Percentiles rank a stretch among this genome's conserved stretches.
phyloP scores from a whole-genome alignment of 352 stramenopile genomes.

The Globisporangium iwayamae region DNA sequence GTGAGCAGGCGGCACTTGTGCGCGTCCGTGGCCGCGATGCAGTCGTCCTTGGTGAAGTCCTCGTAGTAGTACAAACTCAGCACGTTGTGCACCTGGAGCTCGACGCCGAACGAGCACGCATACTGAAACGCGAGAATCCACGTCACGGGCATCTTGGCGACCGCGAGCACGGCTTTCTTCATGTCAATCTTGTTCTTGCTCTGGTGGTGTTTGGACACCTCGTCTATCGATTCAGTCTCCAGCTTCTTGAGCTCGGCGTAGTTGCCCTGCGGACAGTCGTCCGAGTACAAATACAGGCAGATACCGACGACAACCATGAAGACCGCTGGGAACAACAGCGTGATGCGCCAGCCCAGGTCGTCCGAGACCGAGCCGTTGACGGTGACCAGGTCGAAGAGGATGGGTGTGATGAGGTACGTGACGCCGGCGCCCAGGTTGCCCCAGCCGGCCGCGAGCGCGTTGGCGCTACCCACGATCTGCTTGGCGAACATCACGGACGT shows the following conservation, averaged over 20 bases:
- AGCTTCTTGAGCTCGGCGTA: slow-evolving; percentile 63
- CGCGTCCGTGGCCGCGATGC: slow-evolving; percentile 22
- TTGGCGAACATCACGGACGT: slow-evolving; percentile 91
- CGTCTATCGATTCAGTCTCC: neutral
- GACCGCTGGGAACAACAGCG: slow-evolving; percentile 84
- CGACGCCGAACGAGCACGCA: slow-evolving; percentile 91
- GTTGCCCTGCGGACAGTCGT: slow-evolving; percentile 92
- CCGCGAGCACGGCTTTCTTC: no score
- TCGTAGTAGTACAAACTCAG: slow-evolving; percentile 89
- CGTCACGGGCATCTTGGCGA: slow-evolving; percentile 29
- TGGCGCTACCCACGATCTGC: slow-evolving; percentile 91
- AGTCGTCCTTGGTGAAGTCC: slow-evolving; percentile 69
- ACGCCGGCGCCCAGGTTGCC: slow-evolving; percentile 91
- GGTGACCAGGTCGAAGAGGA: slow-evolving; percentile 88
- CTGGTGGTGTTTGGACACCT: neutral
- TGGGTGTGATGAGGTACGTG: slow-evolving; percentile 84
- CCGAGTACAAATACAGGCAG: slow-evolving; percentile 70
- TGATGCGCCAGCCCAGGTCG: slow-evolving; percentile 87
- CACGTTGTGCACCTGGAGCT: slow-evolving; percentile 94
- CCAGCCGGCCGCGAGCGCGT: slow-evolving; percentile 91
- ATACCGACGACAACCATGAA: slow-evolving; percentile 77
- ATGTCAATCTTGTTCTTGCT: no score
- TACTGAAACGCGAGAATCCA: slow-evolving; percentile 92
- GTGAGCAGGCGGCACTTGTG: slow-evolving; percentile 27
- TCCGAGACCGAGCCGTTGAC: slow-evolving; percentile 34